Percentiles rank a stretch among this genome's conserved stretches.
These are phyloP conservation scores for Pezicula carpinea DNA, from an alignment of 2,329 filamentous ascomycete genomes.

Conservation along the genomic window DNA sequence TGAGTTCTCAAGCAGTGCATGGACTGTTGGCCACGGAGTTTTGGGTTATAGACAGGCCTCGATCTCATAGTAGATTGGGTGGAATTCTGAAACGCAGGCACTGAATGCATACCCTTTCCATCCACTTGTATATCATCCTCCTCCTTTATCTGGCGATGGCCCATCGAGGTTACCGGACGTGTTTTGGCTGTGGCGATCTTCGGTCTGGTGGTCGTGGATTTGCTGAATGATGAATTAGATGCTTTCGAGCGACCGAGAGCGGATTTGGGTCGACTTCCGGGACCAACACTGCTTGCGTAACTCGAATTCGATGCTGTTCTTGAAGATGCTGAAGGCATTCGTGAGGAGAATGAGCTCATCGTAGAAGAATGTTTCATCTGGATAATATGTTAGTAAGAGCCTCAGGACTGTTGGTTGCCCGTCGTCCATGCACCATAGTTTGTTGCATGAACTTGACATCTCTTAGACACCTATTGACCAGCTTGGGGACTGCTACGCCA, in stretches of 20 bases:
- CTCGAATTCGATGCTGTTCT: slow-evolving; percentile 40
- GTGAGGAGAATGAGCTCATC: slow-evolving; percentile 34
- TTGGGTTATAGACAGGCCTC: slow-evolving; percentile 17
- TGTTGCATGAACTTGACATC: background rate
- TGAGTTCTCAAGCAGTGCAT: slow-evolving; percentile 18
- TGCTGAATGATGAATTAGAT: slow-evolving; percentile 41
- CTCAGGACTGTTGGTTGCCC: background rate
- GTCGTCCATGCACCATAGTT: background rate
- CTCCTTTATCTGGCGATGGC: slow-evolving; percentile 28
- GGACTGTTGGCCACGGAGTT: slow-evolving; percentile 26
- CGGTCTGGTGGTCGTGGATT: slow-evolving; percentile 42
- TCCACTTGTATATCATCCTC: slow-evolving; percentile 32
- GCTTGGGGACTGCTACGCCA: background rate
- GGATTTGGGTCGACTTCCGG: slow-evolving; percentile 42
- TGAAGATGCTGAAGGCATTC: slow-evolving; percentile 36
- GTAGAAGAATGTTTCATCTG: slow-evolving; percentile 5
- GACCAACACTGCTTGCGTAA: slow-evolving; percentile 55
- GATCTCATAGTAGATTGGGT: slow-evolving; percentile 17
- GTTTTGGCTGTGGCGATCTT: slow-evolving; percentile 33
- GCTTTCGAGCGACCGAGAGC: slow-evolving; percentile 42
- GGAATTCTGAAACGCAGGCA: slow-evolving; percentile 27
- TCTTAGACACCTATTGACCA: background rate
- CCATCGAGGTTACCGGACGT: slow-evolving; percentile 37
- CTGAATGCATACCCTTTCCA: slow-evolving; percentile 46
- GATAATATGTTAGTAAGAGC: slow-evolving; percentile 3